Base-by-base conservation (phyloP, 2,329 filamentous ascomycete species). In the Penicillium expansum region DNA sequence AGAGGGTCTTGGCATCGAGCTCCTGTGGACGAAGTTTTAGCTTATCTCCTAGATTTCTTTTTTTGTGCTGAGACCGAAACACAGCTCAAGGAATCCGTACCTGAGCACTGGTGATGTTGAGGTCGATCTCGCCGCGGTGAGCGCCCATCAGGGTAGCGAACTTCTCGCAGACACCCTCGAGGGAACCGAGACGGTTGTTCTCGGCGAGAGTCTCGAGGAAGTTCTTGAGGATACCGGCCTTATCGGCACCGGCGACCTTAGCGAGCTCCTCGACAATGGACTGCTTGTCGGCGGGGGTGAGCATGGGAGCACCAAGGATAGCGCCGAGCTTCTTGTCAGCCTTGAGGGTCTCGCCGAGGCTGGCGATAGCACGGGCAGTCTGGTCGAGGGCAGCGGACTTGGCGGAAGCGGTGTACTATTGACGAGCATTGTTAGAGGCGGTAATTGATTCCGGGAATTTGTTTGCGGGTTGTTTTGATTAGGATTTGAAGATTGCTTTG, bases 321-420 rank as follows among this genome's bases (percentile, higher is more conserved):
- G 76, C 68, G 69, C 77, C 77, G 58, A 99, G 90, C 83, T 95
- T 96, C 71, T 84, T 58, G 77, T 99, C 94, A 80, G 86, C 90
- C 79, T 88, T 82, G 80, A 96, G 83, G 69, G 92, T 81, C 62
- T 82, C 79, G 74, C 80, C 78, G 72, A 99, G 88, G 70, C 78
- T 82, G 72, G 82, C 80, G 71, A 99, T 82, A 66, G 91, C 88
- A 79, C 86, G 90, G 76, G 92, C 88, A 66, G 91, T 92, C 73
- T 85, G 83, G 71, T 99, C 94, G 77, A 99, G 89, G 67, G 86
- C 80, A 60, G 88, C 88, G 67, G 87, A 86, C 85, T 97, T 99
- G 76, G 88, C 86, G 69, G 93, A 91, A 63, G 94, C 94, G 65
- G 92, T 97, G 87, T 96, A 99, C 94, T 99, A 58, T 52, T 54